Evolutionary conservation across 805 yeast genomes (phyloP).

Genomic region (Wickerhamomyces queroliae): DNA sequence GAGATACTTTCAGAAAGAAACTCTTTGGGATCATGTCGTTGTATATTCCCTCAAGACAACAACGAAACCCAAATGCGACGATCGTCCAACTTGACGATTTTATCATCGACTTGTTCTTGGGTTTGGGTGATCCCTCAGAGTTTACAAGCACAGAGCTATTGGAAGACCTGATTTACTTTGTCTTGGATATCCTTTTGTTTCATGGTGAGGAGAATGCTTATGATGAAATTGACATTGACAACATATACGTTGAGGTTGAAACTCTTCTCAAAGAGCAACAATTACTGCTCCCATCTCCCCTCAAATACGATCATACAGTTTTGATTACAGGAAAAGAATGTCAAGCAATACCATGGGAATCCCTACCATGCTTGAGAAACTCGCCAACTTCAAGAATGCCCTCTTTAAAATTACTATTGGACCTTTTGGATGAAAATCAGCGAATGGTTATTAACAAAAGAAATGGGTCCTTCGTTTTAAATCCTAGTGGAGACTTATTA

Average conservation of each 20-base stretch:
- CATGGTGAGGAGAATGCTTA: constrained; percentile 63
- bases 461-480: constrained; percentile 59
- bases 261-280: constrained; percentile 34
- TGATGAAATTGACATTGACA: constrained; percentile 59
- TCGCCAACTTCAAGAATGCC: constrained; percentile 74
- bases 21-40: constrained; percentile 36
- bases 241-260: constrained; percentile 46
- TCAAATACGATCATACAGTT: constrained; percentile 47
- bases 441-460: constrained; percentile 16
- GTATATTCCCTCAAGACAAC: constrained; percentile 42
- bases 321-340: constrained; percentile 64
- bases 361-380: constrained; percentile 47
- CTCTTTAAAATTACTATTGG: constrained; percentile 41
- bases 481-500: constrained; percentile 75
- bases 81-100: constrained; percentile 31
- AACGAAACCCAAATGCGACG: constrained; percentile 25
- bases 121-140: constrained; percentile 33
- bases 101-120: constrained; percentile 46
- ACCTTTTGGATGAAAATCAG: constrained; percentile 25
- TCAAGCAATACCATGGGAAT: constrained; percentile 87
- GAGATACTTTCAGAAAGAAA: constrained; percentile 28
- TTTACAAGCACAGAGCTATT: constrained; percentile 32
- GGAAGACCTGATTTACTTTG: constrained; percentile 59
- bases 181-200: constrained; percentile 52
- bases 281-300: constrained; percentile 6